Conservation (phyloP, 352 stramenopile species). For the Aphanomyces euteiches region DNA sequence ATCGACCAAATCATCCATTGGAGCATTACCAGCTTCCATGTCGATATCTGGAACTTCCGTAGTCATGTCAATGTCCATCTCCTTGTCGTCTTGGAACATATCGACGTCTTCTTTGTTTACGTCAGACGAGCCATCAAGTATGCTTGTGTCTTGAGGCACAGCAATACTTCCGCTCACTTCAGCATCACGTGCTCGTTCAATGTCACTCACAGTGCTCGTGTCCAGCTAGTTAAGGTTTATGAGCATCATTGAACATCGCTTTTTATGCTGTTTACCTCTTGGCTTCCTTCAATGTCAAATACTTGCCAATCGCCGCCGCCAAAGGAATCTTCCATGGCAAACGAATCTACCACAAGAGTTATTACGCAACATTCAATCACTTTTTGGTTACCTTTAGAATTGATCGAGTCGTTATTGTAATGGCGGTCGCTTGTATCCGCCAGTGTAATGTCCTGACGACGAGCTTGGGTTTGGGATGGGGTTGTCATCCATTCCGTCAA, state of each 20-base stretch:
- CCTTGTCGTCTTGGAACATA: constrained; percentile 26
- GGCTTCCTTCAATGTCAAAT: constrained; percentile 66
- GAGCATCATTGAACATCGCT: neutral
- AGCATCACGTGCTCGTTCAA: constrained; percentile 76
- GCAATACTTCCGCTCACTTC: constrained; percentile 37
- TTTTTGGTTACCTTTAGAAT: constrained; percentile 42
- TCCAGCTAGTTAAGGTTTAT: constrained; percentile 39
- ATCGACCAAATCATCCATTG: constrained; percentile 16
- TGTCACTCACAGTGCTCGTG: constrained; percentile 66
- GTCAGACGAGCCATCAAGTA: constrained; percentile 6
- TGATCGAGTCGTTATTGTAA: constrained; percentile 50
- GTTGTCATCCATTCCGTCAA: constrained; percentile 79
- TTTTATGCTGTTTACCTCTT: constrained; percentile 42
- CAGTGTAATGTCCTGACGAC: constrained; percentile 82
- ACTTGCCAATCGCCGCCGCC: constrained; percentile 72
- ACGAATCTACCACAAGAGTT: constrained; percentile 46
- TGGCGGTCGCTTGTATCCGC: constrained; percentile 50
- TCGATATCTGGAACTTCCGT: constrained; percentile 28
- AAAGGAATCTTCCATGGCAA: constrained; percentile 72
- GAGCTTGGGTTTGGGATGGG: constrained; percentile 68
- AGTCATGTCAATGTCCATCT: constrained; percentile 30
- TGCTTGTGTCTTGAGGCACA: constrained; percentile 17
- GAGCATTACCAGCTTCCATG: constrained; percentile 15
- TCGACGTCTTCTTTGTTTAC: constrained; percentile 20
- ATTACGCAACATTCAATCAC: neutral